Percentiles rank a stretch among this genome's conserved stretches.
These are phyloP conservation scores for Linum usitatissimum DNA, from an alignment of 345 rosid genomes.

Conservation along the genomic window DNA sequence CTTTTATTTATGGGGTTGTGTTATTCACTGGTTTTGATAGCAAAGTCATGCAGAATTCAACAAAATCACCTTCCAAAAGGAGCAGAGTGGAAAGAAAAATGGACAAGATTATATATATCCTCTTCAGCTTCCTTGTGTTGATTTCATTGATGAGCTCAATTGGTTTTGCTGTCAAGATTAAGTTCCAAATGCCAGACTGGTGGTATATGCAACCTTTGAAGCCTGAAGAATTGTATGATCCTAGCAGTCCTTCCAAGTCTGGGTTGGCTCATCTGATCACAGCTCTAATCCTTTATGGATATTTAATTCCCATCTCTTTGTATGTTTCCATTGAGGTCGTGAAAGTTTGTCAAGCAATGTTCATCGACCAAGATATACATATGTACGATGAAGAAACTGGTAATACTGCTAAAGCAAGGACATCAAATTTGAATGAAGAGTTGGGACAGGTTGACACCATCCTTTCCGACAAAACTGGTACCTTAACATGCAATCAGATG, in stretches of 20 bases:
- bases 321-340: constrained; percentile 96
- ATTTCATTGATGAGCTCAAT: constrained; percentile 72
- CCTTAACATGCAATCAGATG: constrained; percentile 98
- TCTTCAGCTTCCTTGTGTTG: constrained; percentile 55
- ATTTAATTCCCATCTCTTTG: constrained; percentile 88
- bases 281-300: constrained; percentile 95
- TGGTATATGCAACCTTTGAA: constrained; percentile 56
- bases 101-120: constrained; percentile 86
- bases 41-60: constrained; percentile 92
- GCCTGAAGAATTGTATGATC: constrained; percentile 48
- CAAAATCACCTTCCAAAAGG: constrained; percentile 80
- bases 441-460: constrained; percentile 95
- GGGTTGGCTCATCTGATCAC: constrained; percentile 81
- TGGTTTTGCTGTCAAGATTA: constrained; percentile 76
- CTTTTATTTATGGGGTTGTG: constrained; percentile 68
- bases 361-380: constrained; percentile 70
- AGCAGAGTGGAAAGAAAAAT: constrained; percentile 74
- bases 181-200: constrained; percentile 69
- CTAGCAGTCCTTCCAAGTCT: constrained; percentile 40
- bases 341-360: constrained; percentile 90
- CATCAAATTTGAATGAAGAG: constrained; percentile 96
- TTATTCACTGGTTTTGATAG: constrained; percentile 85
- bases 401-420: constrained; percentile 72
- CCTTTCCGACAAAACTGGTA: constrained; percentile 97
- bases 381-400: constrained; percentile 94